These are phyloP conservation scores for Moesziomyces globuligerus DNA, from an alignment of 1,284 basidiomycete genomes.

Conservation along the genomic window DNA sequence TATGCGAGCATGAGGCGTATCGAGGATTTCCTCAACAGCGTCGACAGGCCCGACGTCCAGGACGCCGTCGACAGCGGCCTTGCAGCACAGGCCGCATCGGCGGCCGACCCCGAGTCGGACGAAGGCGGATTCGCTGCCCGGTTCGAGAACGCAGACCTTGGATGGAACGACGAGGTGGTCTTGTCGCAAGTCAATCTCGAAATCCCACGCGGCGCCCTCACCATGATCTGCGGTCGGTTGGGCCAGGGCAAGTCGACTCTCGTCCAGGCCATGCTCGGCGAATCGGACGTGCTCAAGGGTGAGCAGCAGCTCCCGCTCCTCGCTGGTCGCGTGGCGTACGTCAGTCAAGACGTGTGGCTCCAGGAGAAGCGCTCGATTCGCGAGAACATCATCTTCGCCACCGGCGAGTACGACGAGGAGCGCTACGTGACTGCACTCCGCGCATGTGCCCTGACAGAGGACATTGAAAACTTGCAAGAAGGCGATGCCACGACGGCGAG, in stretches of 20 bases:
- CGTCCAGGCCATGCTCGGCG: constrained; percentile 57
- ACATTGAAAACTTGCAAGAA: constrained; percentile 52
- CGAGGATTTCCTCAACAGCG: constrained; percentile 45
- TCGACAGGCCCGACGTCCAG: constrained; percentile 26
- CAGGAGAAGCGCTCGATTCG: constrained; percentile 52
- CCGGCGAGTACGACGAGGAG: constrained; percentile 44
- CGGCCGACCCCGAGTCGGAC: background rate
- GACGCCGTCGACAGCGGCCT: constrained; percentile 10
- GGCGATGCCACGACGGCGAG: constrained; percentile 59
- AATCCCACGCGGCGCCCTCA: constrained; percentile 41
- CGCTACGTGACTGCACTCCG: constrained; percentile 53
- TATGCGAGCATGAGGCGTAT: constrained; percentile 52
- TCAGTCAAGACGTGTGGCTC: constrained; percentile 60
- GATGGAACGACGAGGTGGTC: constrained; percentile 30
- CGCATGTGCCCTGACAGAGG: constrained; percentile 55
- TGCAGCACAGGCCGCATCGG: constrained; percentile 5
- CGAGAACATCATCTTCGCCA: constrained; percentile 60
- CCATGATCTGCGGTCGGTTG: constrained; percentile 58
- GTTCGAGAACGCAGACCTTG: constrained; percentile 36
- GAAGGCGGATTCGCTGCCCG: constrained; percentile 20
- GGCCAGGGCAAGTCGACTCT: constrained; percentile 63
- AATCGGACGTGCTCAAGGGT: constrained; percentile 51
- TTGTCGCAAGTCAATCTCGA: constrained; percentile 39
- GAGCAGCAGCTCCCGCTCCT: constrained; percentile 29
- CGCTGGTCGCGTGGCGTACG: constrained; percentile 49